Base-by-base conservation (phyloP, 2,329 filamentous ascomycete genomes). In the Claviceps spartinae region DNA sequence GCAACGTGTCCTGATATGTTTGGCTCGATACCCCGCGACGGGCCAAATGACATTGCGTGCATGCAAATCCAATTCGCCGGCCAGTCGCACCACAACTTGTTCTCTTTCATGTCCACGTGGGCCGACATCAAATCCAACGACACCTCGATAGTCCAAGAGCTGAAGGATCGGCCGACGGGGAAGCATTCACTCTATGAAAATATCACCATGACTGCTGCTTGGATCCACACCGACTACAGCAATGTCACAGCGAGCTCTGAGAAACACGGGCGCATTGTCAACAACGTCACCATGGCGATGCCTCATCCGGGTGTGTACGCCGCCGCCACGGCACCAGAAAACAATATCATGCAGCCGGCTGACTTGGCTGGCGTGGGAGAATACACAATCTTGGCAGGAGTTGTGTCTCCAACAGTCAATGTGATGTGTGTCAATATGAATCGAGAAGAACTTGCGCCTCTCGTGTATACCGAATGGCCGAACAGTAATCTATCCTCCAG, bases 271-370 rank as follows among this genome's bases (percentile, higher is more conserved):
- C 73, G 85, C 26, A 72, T 85, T 40, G 69, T 91, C 59, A 86
- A 89, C 62, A 89, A 90, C 56, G 79, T 88, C 26, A 86, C 83
- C 0, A 72, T 90, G 57, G 85, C 85, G 0, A 83, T 90, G 76
- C 87, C 87, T 0, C 87, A 93, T 59, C 72, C 81, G 3, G 70
- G 83, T 0, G 74, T 93, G 0, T 80, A 85, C 37, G 66, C 71
- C 13, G 86, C 86, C 0, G 81, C 83, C 0, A 76, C 71, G 11
- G 71, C 83, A 57, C 66, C 72, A 0, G 63, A 67, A 8, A 91
- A 91, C 59, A 64, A 68, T 0, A 86, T 93, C 34, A 65, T 86
- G 8, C 86, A 91, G 58, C 86, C 87, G 0, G 71, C 74, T 6
- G 78, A 82, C 20, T 69, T 82, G 11, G 74, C 70, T 1, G 85